Evolutionary conservation across 1,284 basidiomycete genomes (phyloP).

Genomic region (Rhodotorula sp.): DNA sequence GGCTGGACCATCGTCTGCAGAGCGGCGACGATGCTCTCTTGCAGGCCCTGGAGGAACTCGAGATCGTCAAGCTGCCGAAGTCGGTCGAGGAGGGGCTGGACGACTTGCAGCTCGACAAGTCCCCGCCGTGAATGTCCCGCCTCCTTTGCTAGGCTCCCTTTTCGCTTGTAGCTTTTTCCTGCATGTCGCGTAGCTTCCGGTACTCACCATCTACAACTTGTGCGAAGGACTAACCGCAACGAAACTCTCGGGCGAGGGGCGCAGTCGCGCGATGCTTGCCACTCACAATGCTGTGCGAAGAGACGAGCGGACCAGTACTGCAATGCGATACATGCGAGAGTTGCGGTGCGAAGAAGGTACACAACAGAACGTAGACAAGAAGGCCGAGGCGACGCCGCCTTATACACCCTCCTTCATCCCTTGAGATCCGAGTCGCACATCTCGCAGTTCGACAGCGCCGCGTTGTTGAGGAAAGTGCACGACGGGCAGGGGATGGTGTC

Average conservation of each 20-base stretch:
- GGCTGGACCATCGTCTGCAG: background rate
- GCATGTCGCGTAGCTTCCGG: background rate
- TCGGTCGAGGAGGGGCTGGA: background rate
- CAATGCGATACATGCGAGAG: too few species aligned
- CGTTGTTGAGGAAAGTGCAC: constrained; percentile 45
- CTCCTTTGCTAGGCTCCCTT: background rate
- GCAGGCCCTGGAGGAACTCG: background rate
- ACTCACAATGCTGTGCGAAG: too few species aligned
- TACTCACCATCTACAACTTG: too few species aligned
- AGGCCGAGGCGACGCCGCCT: background rate
- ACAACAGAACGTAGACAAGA: background rate
- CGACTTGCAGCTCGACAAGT: background rate
- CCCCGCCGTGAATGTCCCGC: background rate
- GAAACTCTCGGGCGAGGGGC: too few species aligned
- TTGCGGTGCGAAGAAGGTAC: background rate
- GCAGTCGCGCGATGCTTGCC: background rate
- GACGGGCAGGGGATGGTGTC: constrained; percentile 33
- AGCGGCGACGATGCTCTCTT: background rate
- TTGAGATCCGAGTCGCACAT: constrained; percentile 34
- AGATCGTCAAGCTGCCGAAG: constrained; percentile 4
- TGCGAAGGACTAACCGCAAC: too few species aligned
- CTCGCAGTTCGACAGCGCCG: constrained; percentile 38
- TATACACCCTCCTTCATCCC: background rate
- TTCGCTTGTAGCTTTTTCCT: background rate
- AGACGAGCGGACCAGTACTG: background rate